phyloP scores from a whole-genome alignment of 2,329 filamentous ascomycete genomes.

The Ampelomyces quisqualis region DNA sequence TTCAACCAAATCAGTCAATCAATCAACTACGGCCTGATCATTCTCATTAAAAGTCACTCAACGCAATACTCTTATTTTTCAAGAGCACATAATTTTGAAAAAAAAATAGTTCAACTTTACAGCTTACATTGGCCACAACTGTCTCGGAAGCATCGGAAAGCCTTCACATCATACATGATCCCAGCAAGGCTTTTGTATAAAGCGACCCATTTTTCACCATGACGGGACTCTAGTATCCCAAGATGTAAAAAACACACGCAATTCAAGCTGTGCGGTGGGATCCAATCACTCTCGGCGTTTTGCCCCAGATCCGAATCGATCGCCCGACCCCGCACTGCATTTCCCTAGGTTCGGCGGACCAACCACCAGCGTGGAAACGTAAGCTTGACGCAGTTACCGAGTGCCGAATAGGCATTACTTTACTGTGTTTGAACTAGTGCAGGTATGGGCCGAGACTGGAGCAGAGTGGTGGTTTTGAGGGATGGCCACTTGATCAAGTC shows the following conservation, averaged over 20 bases:
- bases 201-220: too few relatives aligned
- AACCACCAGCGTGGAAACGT: constrained; percentile 4
- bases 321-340: constrained; percentile 8
- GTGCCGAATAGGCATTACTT: neutral
- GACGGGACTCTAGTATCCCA: neutral
- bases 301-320: constrained; percentile 4
- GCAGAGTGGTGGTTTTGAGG: neutral
- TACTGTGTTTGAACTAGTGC: constrained; percentile 1
- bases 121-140: too few relatives aligned
- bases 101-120: too few relatives aligned
- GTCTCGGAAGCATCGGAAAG: neutral
- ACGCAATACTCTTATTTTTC: too few relatives aligned
- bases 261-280: neutral
- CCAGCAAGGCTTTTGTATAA: too few relatives aligned
- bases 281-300: neutral
- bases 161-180: too few relatives aligned
- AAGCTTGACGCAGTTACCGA: constrained; percentile 1
- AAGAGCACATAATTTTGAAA: too few relatives aligned
- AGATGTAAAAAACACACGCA: neutral
- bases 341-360: constrained; percentile 3
- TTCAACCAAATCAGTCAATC: too few relatives aligned
- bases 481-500: neutral
- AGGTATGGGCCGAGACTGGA: constrained; percentile 1
- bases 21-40: too few relatives aligned
- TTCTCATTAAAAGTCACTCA: too few relatives aligned